phyloP scores from a whole-genome alignment of 2,329 filamentous ascomycete genomes.

The Camptophora hylomeconis region DNA sequence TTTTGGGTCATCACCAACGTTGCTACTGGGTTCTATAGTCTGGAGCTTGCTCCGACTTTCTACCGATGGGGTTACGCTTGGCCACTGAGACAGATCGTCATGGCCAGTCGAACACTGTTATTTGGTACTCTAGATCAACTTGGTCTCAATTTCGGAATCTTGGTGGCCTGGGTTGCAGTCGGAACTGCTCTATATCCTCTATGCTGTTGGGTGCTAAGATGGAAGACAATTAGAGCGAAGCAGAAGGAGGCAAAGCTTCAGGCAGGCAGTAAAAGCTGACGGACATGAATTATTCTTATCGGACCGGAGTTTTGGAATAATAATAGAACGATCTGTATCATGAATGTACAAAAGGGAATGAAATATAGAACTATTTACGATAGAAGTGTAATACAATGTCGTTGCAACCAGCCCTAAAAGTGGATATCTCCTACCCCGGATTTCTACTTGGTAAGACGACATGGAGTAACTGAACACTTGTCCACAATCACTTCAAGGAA shows the following conservation, averaged over 20 bases:
- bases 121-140: conserved; percentile 47
- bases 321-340: too few species aligned
- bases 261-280: too few species aligned
- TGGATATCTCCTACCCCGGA: too few species aligned
- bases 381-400: too few species aligned
- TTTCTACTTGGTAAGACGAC: too few species aligned
- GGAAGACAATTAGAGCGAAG: conserved; percentile 22
- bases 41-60: conserved; percentile 46
- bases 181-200: conserved; percentile 41
- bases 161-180: conserved; percentile 45
- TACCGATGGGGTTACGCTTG: conserved; percentile 52
- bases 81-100: conserved; percentile 50
- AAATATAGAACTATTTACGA: too few species aligned
- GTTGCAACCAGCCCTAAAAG: too few species aligned
- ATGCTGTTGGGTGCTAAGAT: conserved; percentile 30
- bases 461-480: too few species aligned
- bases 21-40: conserved; percentile 44
- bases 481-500: too few species aligned
- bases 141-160: conserved; percentile 46
- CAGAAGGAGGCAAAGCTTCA: conserved; percentile 1
- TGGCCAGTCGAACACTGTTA: conserved; percentile 45
- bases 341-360: too few species aligned
- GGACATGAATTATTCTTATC: too few species aligned
- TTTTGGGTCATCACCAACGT: conserved; percentile 58
- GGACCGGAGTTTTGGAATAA: too few species aligned